Evolutionary conservation across 2,329 filamentous ascomycete genomes (phyloP), one percentile per base, ranked within the genome.

Genomic region (Talaromyces sp.): DNA sequence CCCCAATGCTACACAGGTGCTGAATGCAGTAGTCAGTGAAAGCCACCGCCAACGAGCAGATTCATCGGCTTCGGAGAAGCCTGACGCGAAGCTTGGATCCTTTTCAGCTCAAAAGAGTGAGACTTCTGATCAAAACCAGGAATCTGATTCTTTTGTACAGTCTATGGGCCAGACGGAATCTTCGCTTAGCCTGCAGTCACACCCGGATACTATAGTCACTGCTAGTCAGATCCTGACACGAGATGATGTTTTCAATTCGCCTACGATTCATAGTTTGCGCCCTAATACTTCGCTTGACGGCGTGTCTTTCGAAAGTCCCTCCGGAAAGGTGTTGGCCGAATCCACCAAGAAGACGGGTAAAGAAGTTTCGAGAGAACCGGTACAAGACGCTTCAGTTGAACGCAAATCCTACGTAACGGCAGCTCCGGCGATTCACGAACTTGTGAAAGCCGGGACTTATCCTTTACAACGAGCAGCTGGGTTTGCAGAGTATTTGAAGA

Each of bases 211-310:
- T n/a, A 83, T 84, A 64, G 89, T 90, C 57, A 96, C 93, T 3
- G 94, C 91, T 2, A 98, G 94, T 74, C 93, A 97, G 76, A 97
- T 98, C 43, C 80, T 99, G 9, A 86, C 87, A 62, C 88, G 91
- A 39, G 97, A 93, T 70, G 92, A 95, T 70, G 90, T 97, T 9
- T 98, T 99, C 72, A 88, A 90, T 69, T 89, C 88, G 31, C 92
- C 92, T 17, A 91, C 89, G 0, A 86, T 93, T 57, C 72, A 78
- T 58, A 74, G 72, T 43, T 69, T 76, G 69, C 70, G 73, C 25
- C 67, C 71, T 50, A 69, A 68, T n/a, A 68, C 69, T n/a, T 73
- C 75, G 13, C 68, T 73, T 15, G 56, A 59, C 13, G 56, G 56
- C 15, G 56, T 59, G 10, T 59, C 56, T 17, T 59, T 43, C 45